Base-by-base conservation (phyloP, 2,329 filamentous ascomycete species). In the Drechmeria coniospora region DNA sequence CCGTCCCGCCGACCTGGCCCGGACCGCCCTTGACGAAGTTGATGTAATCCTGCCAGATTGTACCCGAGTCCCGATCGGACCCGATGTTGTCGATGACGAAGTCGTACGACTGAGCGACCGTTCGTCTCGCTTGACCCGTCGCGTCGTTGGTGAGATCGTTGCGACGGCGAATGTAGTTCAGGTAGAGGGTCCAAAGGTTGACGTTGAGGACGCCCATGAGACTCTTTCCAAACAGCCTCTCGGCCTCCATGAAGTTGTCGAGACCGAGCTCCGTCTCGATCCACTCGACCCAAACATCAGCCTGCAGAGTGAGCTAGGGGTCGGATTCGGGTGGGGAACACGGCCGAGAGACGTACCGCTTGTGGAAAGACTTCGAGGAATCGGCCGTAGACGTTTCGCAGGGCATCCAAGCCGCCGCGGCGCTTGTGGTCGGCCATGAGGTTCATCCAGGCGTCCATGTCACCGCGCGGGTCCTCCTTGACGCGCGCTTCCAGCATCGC, bases 31-130 rank as follows among this genome's bases (percentile, higher is more conserved):
- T 86, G 51, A 95, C 72, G 47, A 98, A 94, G 39, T 90, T 75
- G 35, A 98, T 77, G 44, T 95, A 95, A 39, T 98, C 90, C 33
- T 79, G 72, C 90, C 90, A 98, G 31, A 98, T 76, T 37, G 68
- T 71, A 20, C 84, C 87, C 8, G 86, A 78, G 44, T 93, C 83
- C 45, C 84, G 79, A 54, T 98, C 90, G 41, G 90, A 73, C 16
- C 92, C 92, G 36, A 98, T 77, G 39, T 81, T 80, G 40, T 82
- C 71, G 25, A 98, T 71, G 6, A 92, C 86, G 45, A 93, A 84
- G 37, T 95, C 84, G 53, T 94, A 98, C 3, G 84, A 81, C 37
- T 83, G 76, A 13, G 74, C 77, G 31, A 98, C 77, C 6, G 78
- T 79, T 37, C 73, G 68, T 34, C 90, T 79, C 26, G 83, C 80